Evolutionary conservation across 441 rosid genomes (phyloP).

Genomic region (Daphne laureola): DNA sequence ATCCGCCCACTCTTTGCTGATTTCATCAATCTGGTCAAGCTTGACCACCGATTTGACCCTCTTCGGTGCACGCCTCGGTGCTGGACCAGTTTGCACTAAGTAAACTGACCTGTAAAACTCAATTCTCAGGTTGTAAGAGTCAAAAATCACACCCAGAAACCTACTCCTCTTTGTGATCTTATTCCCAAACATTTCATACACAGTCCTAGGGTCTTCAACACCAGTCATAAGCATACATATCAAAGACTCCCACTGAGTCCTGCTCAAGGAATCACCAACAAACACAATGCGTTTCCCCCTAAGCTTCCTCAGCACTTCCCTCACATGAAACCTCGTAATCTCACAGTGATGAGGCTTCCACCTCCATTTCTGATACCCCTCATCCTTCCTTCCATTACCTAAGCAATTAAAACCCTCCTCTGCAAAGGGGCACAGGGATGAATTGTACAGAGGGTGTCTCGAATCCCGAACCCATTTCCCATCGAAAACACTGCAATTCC

Average conservation of each 20-base stretch:
- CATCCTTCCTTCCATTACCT: conserved; percentile 59
- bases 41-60: conserved; percentile 50
- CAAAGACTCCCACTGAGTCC: conserved; percentile 70
- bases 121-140: conserved; percentile 35
- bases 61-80: conserved; percentile 48
- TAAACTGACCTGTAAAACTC: conserved; percentile 66
- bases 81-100: conserved; percentile 46
- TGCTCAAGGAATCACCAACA: conserved; percentile 65
- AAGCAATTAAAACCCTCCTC: conserved; percentile 59
- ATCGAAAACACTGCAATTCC: conserved; percentile 36
- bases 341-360: conserved; percentile 65
- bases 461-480: conserved; percentile 57
- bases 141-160: conserved; percentile 47
- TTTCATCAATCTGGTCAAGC: conserved; percentile 52
- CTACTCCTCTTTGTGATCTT: conserved; percentile 45
- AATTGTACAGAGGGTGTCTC: conserved; percentile 53
- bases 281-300: conserved; percentile 61
- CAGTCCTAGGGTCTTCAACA: conserved; percentile 54
- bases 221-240: conserved; percentile 68
- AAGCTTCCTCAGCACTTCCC: conserved; percentile 36
- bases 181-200: conserved; percentile 52
- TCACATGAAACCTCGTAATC: conserved; percentile 42
- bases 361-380: conserved; percentile 46
- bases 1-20: conserved; percentile 64
- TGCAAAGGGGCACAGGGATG: conserved; percentile 53